phyloP scores from a whole-genome alignment of 208 protist species.

The Wallacemonas sp. region DNA sequence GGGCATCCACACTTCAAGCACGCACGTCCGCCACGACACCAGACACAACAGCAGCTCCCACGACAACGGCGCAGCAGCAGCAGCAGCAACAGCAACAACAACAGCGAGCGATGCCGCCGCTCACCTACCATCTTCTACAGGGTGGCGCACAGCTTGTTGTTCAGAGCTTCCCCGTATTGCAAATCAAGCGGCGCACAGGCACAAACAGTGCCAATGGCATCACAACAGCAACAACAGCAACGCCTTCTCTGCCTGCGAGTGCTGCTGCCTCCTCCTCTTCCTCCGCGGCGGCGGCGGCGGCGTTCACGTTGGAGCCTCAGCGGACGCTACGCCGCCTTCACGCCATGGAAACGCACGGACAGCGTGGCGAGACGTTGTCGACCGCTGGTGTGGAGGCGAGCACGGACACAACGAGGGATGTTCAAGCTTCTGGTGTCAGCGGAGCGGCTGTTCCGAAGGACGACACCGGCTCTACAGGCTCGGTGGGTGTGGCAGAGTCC shows the following conservation, averaged over 20 bases:
- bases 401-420: too few relatives aligned
- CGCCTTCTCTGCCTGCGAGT: too few relatives aligned
- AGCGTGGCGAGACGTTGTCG: too few relatives aligned
- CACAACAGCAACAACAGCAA: neutral
- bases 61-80: constrained; percentile 12
- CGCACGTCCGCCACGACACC: neutral
- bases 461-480: too few relatives aligned
- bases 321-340: neutral
- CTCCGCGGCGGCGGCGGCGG: constrained; percentile 14
- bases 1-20: too few relatives aligned
- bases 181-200: constrained; percentile 47
- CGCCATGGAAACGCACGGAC: too few relatives aligned
- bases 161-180: constrained; percentile 65
- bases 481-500: too few relatives aligned
- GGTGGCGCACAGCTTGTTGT: constrained; percentile 62
- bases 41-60: neutral
- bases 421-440: too few relatives aligned
- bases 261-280: neutral
- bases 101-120: constrained; percentile 17
- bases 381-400: too few relatives aligned
- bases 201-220: neutral
- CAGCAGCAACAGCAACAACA: constrained; percentile 4
- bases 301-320: neutral
- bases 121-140: constrained; percentile 70
- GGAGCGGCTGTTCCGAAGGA: too few relatives aligned